Conservation (phyloP, 257 asterid species). For the Plantago ovata region DNA sequence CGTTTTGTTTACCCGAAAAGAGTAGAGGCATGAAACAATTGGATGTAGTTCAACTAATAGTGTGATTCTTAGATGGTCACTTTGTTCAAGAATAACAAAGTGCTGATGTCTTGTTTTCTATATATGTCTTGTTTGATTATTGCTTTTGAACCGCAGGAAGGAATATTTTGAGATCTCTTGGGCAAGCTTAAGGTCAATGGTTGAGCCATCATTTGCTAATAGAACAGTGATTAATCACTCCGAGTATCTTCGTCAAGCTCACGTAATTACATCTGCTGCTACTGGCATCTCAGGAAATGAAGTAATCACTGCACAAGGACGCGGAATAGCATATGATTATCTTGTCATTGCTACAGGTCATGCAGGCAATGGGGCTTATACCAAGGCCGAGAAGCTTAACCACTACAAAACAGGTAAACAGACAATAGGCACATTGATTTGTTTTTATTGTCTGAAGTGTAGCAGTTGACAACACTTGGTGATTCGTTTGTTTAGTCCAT, state of each 20-base stretch:
- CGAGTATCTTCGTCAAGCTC: slow-evolving; percentile 67
- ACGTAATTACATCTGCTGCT: slow-evolving; percentile 52
- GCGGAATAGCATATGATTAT: slow-evolving; percentile 52
- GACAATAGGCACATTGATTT: too few species aligned
- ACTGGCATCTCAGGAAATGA: slow-evolving; percentile 48
- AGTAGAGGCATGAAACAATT: too few species aligned
- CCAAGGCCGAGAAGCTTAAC: slow-evolving; percentile 49
- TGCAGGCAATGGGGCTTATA: slow-evolving; percentile 26
- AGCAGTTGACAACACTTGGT: too few species aligned
- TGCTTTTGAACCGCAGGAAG: slow-evolving; percentile 46
- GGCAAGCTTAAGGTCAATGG: slow-evolving; percentile 78
- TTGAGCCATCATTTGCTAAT: slow-evolving; percentile 80
- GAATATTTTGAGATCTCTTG: slow-evolving; percentile 79
- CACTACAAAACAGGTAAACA: slow-evolving; percentile 57
- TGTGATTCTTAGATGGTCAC: too few species aligned
- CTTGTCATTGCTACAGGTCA: slow-evolving; percentile 93
- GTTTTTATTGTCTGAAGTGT: too few species aligned
- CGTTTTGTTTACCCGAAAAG: too few species aligned
- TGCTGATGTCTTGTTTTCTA: too few species aligned
- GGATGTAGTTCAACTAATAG: background rate
- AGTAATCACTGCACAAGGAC: slow-evolving; percentile 64
- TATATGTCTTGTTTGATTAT: slow-evolving; percentile 5
- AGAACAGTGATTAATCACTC: slow-evolving; percentile 61
- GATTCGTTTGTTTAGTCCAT: too few species aligned
- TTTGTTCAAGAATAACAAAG: too few species aligned